Conservation (phyloP, 352 stramenopile genomes). For the Blastocystis sp. region DNA sequence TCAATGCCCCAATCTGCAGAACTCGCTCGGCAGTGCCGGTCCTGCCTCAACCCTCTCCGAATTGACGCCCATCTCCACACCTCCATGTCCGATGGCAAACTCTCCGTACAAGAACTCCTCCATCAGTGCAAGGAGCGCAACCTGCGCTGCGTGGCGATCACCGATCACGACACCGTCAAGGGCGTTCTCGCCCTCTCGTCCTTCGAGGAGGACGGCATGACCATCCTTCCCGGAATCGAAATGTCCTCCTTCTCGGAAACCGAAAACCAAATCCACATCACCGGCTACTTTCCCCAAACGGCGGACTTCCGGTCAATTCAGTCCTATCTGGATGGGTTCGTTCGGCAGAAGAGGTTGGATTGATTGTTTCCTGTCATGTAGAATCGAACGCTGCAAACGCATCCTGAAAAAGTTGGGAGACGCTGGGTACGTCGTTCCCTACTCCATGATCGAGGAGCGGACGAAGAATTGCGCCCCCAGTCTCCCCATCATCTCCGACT, state of each 20-base stretch:
- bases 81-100: constrained; percentile 14
- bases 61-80: constrained; percentile 44
- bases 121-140: neutral
- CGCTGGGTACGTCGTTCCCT: constrained; percentile 20
- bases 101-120: neutral
- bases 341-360: neutral
- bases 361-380: neutral
- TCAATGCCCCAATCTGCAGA: no score
- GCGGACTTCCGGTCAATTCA: neutral
- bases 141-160: constrained; percentile 16
- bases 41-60: neutral
- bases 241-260: constrained; percentile 15
- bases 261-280: constrained; percentile 18
- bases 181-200: neutral
- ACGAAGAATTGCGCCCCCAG: constrained; percentile 27
- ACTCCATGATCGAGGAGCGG: constrained; percentile 11
- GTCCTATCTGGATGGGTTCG: neutral
- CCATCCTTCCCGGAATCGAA: constrained; percentile 25
- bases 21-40: no score
- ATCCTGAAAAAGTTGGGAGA: neutral
- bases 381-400: constrained; percentile 10
- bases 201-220: neutral
- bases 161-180: constrained; percentile 41
- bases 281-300: constrained; percentile 12
- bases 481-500: constrained; percentile 40